These are phyloP conservation scores for Carex myosuroides DNA, from an alignment of 176 grass and related monocot species.

Conservation along the genomic window DNA sequence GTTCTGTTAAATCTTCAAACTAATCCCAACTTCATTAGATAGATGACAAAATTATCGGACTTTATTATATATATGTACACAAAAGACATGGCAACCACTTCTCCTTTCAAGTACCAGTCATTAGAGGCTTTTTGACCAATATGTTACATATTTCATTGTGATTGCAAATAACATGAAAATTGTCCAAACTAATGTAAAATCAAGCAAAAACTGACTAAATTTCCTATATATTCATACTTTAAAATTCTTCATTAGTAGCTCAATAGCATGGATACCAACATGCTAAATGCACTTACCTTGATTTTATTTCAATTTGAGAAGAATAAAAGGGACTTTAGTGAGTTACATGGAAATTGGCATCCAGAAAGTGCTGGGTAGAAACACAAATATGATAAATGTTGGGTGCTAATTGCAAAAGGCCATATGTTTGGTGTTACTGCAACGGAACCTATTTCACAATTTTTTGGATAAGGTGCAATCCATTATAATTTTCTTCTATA, in stretches of 20 bases:
- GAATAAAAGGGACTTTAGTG: neutral
- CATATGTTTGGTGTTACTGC: neutral
- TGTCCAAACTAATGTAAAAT: neutral
- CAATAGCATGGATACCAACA: neutral
- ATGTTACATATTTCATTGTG: neutral
- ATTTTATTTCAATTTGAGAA: slow-evolving; percentile 1
- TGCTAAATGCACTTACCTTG: neutral
- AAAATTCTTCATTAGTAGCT: neutral
- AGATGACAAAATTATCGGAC: neutral
- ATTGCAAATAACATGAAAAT: neutral
- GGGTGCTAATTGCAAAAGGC: neutral
- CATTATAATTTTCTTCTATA: neutral
- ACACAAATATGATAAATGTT: neutral
- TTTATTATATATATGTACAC: neutral
- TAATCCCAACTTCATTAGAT: neutral
- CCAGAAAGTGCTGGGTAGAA: neutral
- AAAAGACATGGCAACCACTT: too few species aligned
- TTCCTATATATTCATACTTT: neutral
- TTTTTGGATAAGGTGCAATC: neutral
- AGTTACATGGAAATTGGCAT: neutral
- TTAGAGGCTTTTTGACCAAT: neutral
- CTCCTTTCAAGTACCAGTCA: neutral
- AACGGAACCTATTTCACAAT: neutral
- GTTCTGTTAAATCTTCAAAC: neutral
- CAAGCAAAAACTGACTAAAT: neutral